Percentiles rank a stretch among this genome's conserved stretches.
phyloP scores from a whole-genome alignment of 2,329 filamentous ascomycete species.

The Colletotrichum sp. region DNA sequence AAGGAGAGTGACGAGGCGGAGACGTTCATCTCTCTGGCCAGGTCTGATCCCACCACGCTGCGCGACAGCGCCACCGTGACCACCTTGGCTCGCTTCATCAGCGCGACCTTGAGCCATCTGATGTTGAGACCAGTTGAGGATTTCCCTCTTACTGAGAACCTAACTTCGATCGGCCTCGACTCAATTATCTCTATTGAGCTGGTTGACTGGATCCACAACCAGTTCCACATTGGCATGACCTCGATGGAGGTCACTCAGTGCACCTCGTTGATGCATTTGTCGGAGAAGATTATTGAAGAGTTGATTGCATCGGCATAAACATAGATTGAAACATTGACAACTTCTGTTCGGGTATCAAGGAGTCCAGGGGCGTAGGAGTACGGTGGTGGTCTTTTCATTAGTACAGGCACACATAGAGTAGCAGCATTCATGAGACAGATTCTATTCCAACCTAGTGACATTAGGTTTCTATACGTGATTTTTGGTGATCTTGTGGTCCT shows the following conservation, averaged over 20 bases:
- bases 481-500: neutral
- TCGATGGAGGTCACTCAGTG: constrained; percentile 11
- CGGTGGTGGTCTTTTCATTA: neutral
- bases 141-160: neutral
- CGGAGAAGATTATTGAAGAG: constrained; percentile 1
- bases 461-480: no score
- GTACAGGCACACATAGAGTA: neutral
- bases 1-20: neutral
- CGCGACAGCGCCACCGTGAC: neutral
- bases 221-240: neutral
- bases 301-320: neutral
- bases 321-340: neutral
- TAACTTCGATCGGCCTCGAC: constrained; percentile 3
- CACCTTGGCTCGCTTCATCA: neutral
- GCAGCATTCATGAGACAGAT: neutral
- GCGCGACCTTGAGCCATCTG: neutral
- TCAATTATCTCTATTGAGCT: constrained; percentile 14
- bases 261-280: neutral
- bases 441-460: neutral
- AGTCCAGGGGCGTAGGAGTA: neutral
- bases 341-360: neutral
- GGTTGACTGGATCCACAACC: constrained; percentile 14
- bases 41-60: neutral
- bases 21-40: neutral
- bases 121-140: constrained; percentile 1